These are phyloP conservation scores for Avena atlantica DNA, from an alignment of 176 grass and related monocot genomes.

Conservation along the genomic window DNA sequence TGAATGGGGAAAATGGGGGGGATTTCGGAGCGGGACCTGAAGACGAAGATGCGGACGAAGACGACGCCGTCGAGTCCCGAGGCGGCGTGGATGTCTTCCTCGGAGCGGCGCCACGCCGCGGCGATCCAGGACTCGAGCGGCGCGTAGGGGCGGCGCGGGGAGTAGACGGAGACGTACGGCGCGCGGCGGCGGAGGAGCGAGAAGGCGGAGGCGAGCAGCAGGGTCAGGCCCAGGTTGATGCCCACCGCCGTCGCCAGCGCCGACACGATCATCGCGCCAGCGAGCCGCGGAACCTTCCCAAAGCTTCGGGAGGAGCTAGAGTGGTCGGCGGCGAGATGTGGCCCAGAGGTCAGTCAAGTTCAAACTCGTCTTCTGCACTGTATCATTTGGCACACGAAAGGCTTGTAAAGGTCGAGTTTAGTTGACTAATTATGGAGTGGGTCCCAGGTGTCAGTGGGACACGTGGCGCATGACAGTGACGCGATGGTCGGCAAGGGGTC, in stretches of 20 bases:
- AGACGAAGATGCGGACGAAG: constrained; percentile 87
- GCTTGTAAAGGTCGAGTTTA: not conserved
- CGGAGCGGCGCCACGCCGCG: constrained; percentile 65
- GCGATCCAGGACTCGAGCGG: constrained; percentile 64
- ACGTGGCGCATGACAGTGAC: not conserved
- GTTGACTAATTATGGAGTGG: not conserved
- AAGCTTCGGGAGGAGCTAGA: not conserved
- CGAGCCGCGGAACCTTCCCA: not conserved
- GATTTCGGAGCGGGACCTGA: constrained; percentile 51
- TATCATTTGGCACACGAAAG: not conserved
- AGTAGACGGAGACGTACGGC: constrained; percentile 61
- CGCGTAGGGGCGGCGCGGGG: constrained; percentile 65
- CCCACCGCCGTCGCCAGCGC: constrained; percentile 90
- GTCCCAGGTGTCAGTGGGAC: not conserved
- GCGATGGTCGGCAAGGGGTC: not conserved
- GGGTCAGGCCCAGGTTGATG: constrained; percentile 75
- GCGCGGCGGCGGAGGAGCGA: constrained; percentile 72
- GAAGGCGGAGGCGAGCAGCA: constrained; percentile 73
- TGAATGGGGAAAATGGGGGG: not conserved
- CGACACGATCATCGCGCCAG: constrained; percentile 75
- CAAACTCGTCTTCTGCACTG: not conserved
- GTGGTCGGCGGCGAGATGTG: constrained; percentile 31
- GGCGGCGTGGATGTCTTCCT: constrained; percentile 73
- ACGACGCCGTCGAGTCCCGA: constrained; percentile 85
- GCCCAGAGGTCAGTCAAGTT: constrained; percentile 17